Evolutionary conservation across 306 rosid species (phyloP).

Genomic region (Prunus fruticosa): DNA sequence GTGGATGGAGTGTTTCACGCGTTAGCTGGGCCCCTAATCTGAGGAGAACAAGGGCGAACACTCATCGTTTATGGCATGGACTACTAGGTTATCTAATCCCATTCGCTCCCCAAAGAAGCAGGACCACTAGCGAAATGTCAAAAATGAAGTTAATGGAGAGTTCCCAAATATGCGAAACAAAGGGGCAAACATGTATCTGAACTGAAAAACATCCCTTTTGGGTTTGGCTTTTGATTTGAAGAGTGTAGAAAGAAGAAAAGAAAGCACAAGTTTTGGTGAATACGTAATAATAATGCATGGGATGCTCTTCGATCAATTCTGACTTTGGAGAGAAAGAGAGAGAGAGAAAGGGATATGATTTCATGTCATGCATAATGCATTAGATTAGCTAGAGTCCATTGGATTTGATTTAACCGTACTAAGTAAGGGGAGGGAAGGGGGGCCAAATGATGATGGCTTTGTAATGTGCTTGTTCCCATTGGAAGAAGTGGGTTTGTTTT

Average conservation of each 20-base stretch:
- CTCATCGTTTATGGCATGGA: background rate
- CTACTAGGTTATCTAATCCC: background rate
- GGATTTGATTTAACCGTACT: constrained; percentile 32
- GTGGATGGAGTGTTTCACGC: background rate
- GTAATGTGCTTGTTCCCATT: constrained; percentile 55
- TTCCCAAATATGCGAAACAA: background rate
- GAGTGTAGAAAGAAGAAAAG: background rate
- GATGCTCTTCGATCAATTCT: constrained; percentile 32
- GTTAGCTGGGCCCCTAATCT: background rate
- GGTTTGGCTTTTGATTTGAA: background rate
- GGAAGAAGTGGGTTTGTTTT: constrained; percentile 57
- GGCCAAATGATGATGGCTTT: constrained; percentile 61
- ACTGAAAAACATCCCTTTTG: background rate
- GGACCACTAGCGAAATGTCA: background rate
- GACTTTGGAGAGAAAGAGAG: constrained; percentile 15
- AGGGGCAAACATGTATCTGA: background rate
- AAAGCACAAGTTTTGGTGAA: constrained; percentile 32
- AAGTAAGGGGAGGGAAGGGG: constrained; percentile 21
- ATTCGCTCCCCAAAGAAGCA: background rate
- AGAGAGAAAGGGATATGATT: background rate
- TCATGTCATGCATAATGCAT: constrained; percentile 15
- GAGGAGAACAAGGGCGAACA: background rate
- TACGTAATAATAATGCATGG: constrained; percentile 90
- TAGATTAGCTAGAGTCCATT: constrained; percentile 17
- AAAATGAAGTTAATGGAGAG: too few species aligned